Evolutionary conservation across 345 rosid species (phyloP), one percentile per base, ranked within the genome.

Genomic region (Salix dunnii): DNA sequence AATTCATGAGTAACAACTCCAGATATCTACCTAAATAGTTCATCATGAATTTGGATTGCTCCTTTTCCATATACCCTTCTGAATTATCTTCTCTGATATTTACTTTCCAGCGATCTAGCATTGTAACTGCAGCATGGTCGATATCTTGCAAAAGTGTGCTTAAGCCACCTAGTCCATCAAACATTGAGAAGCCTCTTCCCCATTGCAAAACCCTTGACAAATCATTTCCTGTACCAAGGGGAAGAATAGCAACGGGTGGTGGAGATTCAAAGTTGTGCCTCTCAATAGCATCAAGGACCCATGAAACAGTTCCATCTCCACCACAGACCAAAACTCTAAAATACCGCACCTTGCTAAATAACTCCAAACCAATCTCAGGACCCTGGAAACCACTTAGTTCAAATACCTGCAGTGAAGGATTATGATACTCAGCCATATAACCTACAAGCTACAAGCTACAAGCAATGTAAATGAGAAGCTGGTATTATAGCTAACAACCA

Each of bases 141-240:
- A 91, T 88, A 71, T 90, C 84, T 60, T 85, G 86, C 81, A 94
- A 84, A 43, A 92, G 80, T n/a, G 90, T 87, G 77, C 84, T 88
- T 28, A 94, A 88, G 62, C 97, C 97, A 74, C 98, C 98, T 70
- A 90, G 94, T 82, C 89, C 90, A 87, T 92, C 96, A 58, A 58
- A 58, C 74, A 91, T 89, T 53, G 92, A 86, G 49, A 94, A 84
- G 70, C 98, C 98, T 73, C 93, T 90, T 71, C 96, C 97, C 97
- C 97, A 94, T 40, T 88, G 87, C 70, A 94, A 85, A 68, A 92
- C 94, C 80, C 96, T 90, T 75, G 98, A 91, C 68, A 94, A 87
- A 88, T 94, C 98, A 89, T 94, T 94, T 82, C 98, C 98, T n/a
- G 96, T 94, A 81, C 98, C 98, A 72, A 97, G 94, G 64, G 98